These are phyloP conservation scores for Arthroderma sp. DNA, from an alignment of 2,329 filamentous ascomycete genomes.

Conservation along the genomic window DNA sequence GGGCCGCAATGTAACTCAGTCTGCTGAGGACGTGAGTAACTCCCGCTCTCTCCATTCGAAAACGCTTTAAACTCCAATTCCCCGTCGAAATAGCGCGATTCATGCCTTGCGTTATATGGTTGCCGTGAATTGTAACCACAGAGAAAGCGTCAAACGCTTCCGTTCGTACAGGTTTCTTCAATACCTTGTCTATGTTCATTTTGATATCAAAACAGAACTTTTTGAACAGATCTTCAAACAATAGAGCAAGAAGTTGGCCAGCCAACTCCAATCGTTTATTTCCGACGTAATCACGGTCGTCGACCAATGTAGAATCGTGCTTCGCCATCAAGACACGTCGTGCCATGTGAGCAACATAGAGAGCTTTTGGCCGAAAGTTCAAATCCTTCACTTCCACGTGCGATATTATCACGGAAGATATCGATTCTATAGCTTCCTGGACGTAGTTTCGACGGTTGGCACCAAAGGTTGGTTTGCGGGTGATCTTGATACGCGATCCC, in stretches of 20 bases:
- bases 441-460: slow-evolving; percentile 62
- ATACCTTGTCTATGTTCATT: slow-evolving; percentile 83
- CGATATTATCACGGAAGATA: slow-evolving; percentile 85
- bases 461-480: slow-evolving; percentile 47
- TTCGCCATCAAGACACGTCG: slow-evolving; percentile 91
- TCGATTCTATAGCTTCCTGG: slow-evolving; percentile 82
- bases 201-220: slow-evolving; percentile 82
- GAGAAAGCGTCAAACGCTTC: slow-evolving; percentile 77
- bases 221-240: slow-evolving; percentile 98
- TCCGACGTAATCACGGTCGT: slow-evolving; percentile 94
- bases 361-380: slow-evolving; percentile 91
- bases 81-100: slow-evolving; percentile 93
- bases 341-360: slow-evolving; percentile 95
- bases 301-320: slow-evolving; percentile 76
- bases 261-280: slow-evolving; percentile 94
- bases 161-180: slow-evolving; percentile 85
- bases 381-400: slow-evolving; percentile 84
- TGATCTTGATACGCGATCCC: slow-evolving; percentile 76
- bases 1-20: slow-evolving; percentile 86
- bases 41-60: slow-evolving; percentile 95
- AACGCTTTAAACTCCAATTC: slow-evolving; percentile 96
- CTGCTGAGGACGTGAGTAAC: slow-evolving; percentile 93
- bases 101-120: slow-evolving; percentile 81
- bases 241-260: slow-evolving; percentile 78
- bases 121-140: slow-evolving; percentile 71